Percentiles rank a stretch among this genome's conserved stretches.
These are phyloP conservation scores for Mallotus repandus DNA, from an alignment of 441 rosid species.

Conservation along the genomic window DNA sequence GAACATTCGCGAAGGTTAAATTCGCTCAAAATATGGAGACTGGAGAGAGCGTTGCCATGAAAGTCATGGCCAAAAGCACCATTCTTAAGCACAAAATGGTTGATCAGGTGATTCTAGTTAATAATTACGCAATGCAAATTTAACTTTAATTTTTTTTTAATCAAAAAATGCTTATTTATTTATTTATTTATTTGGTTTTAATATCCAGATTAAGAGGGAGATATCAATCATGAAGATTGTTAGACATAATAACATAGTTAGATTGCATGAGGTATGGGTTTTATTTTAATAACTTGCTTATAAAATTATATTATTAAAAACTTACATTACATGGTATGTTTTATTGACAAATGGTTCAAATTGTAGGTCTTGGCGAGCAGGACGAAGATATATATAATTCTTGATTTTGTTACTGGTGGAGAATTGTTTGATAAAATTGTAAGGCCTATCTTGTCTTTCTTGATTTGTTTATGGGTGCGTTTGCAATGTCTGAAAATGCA, in stretches of 20 bases:
- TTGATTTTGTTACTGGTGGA: slow-evolving; percentile 94
- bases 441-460: slow-evolving; percentile 22
- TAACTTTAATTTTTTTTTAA: slow-evolving; percentile 11
- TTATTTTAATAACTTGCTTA: slow-evolving; percentile 4
- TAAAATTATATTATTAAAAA: too few species aligned
- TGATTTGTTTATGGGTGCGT: not conserved
- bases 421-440: slow-evolving; percentile 88
- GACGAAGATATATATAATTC: slow-evolving; percentile 77
- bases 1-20: slow-evolving; percentile 94
- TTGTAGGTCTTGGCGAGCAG: slow-evolving; percentile 80
- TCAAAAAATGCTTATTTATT: slow-evolving; percentile 4
- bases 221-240: slow-evolving; percentile 95
- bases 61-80: slow-evolving; percentile 74
- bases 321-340: not conserved
- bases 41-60: slow-evolving; percentile 83
- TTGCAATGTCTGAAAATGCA: not conserved
- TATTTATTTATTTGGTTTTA: not conserved
- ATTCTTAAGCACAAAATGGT: slow-evolving; percentile 84
- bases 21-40: slow-evolving; percentile 72
- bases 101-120: slow-evolving; percentile 63
- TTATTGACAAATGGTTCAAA: slow-evolving; percentile 1
- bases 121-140: too few species aligned
- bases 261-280: slow-evolving; percentile 68
- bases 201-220: slow-evolving; percentile 80
- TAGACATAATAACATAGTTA: slow-evolving; percentile 84